Percentiles rank a stretch among this genome's conserved stretches.
These are phyloP conservation scores for Talaromyces funiculosus DNA, from an alignment of 2,329 filamentous ascomycete species.

Conservation along the genomic window DNA sequence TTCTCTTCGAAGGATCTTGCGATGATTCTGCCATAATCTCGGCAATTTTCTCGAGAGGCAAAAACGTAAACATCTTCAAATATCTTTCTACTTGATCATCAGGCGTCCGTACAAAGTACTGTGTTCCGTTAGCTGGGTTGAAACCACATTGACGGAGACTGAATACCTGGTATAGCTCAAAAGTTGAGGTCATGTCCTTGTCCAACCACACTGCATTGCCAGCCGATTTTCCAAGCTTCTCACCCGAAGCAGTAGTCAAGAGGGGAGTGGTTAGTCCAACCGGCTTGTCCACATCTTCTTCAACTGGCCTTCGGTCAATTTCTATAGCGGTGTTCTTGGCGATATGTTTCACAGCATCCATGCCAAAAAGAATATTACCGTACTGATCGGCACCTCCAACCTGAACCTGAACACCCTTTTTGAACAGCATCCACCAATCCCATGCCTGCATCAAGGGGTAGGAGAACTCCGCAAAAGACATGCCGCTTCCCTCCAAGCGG, in stretches of 20 bases:
- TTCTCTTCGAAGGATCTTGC: slow-evolving; percentile 61
- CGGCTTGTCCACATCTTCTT: slow-evolving; percentile 45
- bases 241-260: slow-evolving; percentile 74
- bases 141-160: background rate
- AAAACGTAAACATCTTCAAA: slow-evolving; percentile 84
- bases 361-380: slow-evolving; percentile 88
- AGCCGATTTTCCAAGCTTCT: slow-evolving; percentile 91
- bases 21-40: slow-evolving; percentile 63
- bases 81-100: slow-evolving; percentile 77
- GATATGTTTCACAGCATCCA: slow-evolving; percentile 75
- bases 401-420: slow-evolving; percentile 69
- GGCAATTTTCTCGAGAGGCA: slow-evolving; percentile 65
- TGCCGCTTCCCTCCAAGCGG: slow-evolving; percentile 79
- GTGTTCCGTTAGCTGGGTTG: slow-evolving; percentile 23
- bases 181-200: slow-evolving; percentile 68
- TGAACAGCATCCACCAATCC: slow-evolving; percentile 91
- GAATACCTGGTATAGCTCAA: slow-evolving; percentile 71
- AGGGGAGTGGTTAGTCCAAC: slow-evolving; percentile 88
- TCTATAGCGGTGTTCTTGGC: slow-evolving; percentile 44
- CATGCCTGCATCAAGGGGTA: slow-evolving; percentile 93
- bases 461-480: slow-evolving; percentile 88
- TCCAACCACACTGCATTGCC: slow-evolving; percentile 95
- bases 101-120: slow-evolving; percentile 78
- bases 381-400: slow-evolving; percentile 95
- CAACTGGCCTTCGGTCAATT: slow-evolving; percentile 33